Evolutionary conservation across 2,329 filamentous ascomycete species (phyloP), one percentile per base, ranked within the genome.

Genomic region (Thielaviopsis punctulata): DNA sequence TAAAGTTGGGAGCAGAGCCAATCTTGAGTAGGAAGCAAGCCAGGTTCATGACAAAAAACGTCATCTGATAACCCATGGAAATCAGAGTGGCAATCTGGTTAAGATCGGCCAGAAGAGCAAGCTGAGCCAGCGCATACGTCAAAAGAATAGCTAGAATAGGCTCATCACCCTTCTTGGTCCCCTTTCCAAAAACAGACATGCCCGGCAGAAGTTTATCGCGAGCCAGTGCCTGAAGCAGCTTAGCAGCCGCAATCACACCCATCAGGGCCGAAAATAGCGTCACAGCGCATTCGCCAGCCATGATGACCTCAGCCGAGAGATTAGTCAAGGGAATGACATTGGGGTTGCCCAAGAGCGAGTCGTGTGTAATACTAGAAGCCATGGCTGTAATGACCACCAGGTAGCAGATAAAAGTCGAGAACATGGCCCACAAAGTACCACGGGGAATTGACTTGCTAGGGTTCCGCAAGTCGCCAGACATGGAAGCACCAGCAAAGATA

Each of bases 61-160:
- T 94, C 82, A 93, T 90, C 73, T 92, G 77, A 62, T 92, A 93
- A 15, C 85, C 84, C 84, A 93, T 93, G 1, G 87, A 90, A 45
- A 93, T 86, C 53, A 93, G 80, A 0, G 86, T 90, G 5, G 87
- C 87, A 59, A 94, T 93, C 61, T 86, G 83, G 62, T 94, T 92
- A 58, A 94, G 76, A 60, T 93, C 80, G 45, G 84, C 83, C 49
- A 94, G 75, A 65, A 93, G 82, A 0, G 86, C 86, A 24, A 89
- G 57, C 62, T 94, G 87, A 1, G 86, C 80, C 52, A 90, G 76
- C 3, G 76, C 58, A 60, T 84, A 90, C 0, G 86, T 92, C 30
- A 88, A 65, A 19, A 90, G 64, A 50, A 93, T 84, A 3, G 87
- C 86, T 59, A 80, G 73, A 6, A 84, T 73, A 0, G 87, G 87